These are phyloP conservation scores for Spinacia oleracea DNA, from an alignment of 179 eudicot species.

Conservation along the genomic window DNA sequence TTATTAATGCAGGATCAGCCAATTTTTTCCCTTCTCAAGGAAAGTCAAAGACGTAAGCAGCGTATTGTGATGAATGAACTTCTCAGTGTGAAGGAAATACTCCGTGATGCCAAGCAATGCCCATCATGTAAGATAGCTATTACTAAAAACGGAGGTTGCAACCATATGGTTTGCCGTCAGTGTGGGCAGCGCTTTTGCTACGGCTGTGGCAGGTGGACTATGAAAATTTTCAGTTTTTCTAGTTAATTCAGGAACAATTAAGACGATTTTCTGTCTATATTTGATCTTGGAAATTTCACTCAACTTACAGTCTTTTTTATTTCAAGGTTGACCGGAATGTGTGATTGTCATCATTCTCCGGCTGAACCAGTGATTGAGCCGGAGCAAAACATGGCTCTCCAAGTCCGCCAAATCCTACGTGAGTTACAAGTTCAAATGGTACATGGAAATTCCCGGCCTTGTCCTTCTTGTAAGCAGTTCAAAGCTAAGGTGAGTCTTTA, in stretches of 20 bases:
- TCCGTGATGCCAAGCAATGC: slow-evolving; percentile 76
- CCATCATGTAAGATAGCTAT: slow-evolving; percentile 94
- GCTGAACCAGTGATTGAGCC: slow-evolving; percentile 44
- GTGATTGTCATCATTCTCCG: slow-evolving; percentile 66
- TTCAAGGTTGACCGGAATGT: slow-evolving; percentile 13
- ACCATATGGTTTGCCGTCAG: slow-evolving; percentile 75
- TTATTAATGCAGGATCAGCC: slow-evolving; percentile 64
- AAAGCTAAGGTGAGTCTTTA: slow-evolving; percentile 64
- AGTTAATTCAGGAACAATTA: background rate
- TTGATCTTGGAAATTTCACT: background rate
- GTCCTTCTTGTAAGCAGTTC: slow-evolving; percentile 70
- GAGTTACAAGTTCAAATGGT: slow-evolving; percentile 47
- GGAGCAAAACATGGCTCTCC: slow-evolving; percentile 40
- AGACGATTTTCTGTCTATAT: too few species aligned
- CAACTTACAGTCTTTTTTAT: background rate
- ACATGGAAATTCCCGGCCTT: slow-evolving; percentile 43
- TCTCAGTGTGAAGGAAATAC: slow-evolving; percentile 67
- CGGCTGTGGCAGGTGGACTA: slow-evolving; percentile 70
- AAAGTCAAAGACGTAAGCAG: slow-evolving; percentile 55
- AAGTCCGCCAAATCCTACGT: slow-evolving; percentile 44
- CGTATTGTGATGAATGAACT: slow-evolving; percentile 75
- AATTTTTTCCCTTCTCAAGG: slow-evolving; percentile 52
- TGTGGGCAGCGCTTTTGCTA: slow-evolving; percentile 84
- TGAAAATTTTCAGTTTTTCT: slow-evolving; percentile 82
- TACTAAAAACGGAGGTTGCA: slow-evolving; percentile 86